These are phyloP conservation scores for Dalechampia spathulata DNA, from an alignment of 441 rosid species.

Conservation along the genomic window DNA sequence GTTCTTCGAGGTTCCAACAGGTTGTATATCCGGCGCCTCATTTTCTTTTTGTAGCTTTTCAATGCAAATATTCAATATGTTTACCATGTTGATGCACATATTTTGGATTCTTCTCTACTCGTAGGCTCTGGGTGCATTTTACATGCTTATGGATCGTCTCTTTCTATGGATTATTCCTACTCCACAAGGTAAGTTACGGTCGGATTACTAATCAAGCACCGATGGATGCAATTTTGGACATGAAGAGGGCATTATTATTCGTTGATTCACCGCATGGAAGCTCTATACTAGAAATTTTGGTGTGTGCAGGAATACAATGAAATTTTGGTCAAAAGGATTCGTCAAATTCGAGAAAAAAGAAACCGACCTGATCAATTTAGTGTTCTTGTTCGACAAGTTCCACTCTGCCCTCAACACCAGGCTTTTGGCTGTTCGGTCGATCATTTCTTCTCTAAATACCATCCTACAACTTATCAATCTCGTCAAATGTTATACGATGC, in stretches of 20 bases:
- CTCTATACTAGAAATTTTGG: no score
- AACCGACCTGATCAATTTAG: slow-evolving; percentile 71
- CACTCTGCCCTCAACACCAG: slow-evolving; percentile 53
- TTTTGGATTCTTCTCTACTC: neutral
- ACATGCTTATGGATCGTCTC: slow-evolving; percentile 74
- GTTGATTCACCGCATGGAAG: no score
- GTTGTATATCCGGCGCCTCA: slow-evolving; percentile 32
- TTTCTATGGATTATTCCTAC: slow-evolving; percentile 54
- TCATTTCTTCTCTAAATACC: slow-evolving; percentile 72
- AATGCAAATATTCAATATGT: no score
- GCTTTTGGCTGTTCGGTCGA: slow-evolving; percentile 56
- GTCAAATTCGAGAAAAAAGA: slow-evolving; percentile 38
- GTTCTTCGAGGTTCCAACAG: slow-evolving; percentile 63
- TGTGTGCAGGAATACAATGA: slow-evolving; percentile 71
- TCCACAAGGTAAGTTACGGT: slow-evolving; percentile 51
- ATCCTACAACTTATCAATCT: slow-evolving; percentile 56
- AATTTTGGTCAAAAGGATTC: slow-evolving; percentile 56
- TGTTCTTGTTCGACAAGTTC: slow-evolving; percentile 71
- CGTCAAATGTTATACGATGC: slow-evolving; percentile 61
- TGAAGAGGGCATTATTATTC: no score
- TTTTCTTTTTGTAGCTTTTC: no score
- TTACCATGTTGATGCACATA: no score
- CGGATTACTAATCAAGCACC: neutral
- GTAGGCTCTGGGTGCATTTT: slow-evolving; percentile 95
- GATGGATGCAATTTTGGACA: no score